Percentiles rank a stretch among this genome's conserved stretches.
Conservation (phyloP, 495 filamentous ascomycete species). For the Aspergillus mulundensis region DNA sequence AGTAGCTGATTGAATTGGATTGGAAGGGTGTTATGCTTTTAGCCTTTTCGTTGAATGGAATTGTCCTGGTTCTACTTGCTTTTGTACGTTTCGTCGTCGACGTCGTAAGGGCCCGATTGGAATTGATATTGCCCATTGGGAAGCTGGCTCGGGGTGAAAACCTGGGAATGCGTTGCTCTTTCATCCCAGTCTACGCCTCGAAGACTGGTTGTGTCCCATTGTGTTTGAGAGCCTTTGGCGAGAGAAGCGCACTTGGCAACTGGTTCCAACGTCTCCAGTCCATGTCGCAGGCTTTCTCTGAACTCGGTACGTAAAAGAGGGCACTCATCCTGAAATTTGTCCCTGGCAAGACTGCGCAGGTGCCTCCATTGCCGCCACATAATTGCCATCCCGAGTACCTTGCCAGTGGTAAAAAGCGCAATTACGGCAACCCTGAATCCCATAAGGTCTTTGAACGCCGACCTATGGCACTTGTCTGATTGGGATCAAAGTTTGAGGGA, state of each 20-base stretch:
- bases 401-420: not conserved
- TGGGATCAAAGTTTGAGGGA: constrained; percentile 3
- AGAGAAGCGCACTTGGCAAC: not conserved
- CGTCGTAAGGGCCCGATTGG: too few species aligned
- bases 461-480: not conserved
- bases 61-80: too few species aligned
- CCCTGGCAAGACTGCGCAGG: constrained; percentile 4
- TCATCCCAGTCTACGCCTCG: constrained; percentile 5
- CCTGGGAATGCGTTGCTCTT: too few species aligned
- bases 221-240: not conserved
- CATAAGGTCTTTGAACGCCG: not conserved
- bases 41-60: too few species aligned
- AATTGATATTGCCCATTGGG: too few species aligned
- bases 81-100: too few species aligned
- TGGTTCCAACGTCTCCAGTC: constrained; percentile 9
- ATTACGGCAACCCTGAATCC: constrained; percentile 4
- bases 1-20: not conserved
- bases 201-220: not conserved
- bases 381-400: constrained; percentile 5
- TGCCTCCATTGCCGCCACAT: constrained; percentile 10
- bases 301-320: not conserved
- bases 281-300: constrained; percentile 2
- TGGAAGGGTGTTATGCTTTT: not conserved
- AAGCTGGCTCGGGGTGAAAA: too few species aligned
- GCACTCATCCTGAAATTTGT: constrained; percentile 12